Conservation (phyloP, 2,329 filamentous ascomycete species). For the Cercospora janseana region DNA sequence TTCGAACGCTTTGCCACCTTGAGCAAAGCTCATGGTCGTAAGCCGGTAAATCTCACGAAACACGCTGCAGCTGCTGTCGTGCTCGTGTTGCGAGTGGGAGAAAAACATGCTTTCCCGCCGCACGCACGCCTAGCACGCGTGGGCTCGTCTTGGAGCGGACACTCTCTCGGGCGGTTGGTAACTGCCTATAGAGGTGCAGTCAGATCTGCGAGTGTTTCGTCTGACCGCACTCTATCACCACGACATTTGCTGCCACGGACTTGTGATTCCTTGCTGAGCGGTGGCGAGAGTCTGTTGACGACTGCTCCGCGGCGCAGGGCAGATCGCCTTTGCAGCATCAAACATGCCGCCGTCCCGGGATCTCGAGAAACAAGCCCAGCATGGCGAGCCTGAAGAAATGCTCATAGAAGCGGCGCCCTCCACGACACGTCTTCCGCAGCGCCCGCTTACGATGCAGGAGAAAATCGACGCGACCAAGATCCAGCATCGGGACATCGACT, state of each 20-base stretch:
- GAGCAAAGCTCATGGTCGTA: background rate
- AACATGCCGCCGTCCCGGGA: constrained; percentile 27
- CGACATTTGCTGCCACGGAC: too few species aligned
- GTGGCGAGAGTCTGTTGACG: background rate
- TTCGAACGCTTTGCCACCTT: background rate
- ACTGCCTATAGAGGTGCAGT: background rate
- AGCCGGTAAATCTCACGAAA: constrained; percentile 1
- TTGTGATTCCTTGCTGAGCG: background rate
- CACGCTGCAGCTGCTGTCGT: too few species aligned
- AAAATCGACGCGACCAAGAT: constrained; percentile 32
- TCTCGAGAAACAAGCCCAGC: constrained; percentile 22
- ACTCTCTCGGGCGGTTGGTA: too few species aligned
- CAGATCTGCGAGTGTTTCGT: background rate
- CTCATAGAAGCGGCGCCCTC: constrained; percentile 4
- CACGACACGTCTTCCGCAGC: constrained; percentile 19
- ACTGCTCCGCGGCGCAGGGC: background rate
- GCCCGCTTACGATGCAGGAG: constrained; percentile 33
- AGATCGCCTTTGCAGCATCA: background rate
- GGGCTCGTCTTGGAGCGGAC: background rate
- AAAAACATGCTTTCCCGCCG: constrained; percentile 8
- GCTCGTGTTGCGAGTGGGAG: too few species aligned
- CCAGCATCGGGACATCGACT: constrained; percentile 24
- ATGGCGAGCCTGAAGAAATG: constrained; percentile 26
- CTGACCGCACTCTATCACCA: background rate
- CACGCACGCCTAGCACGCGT: too few species aligned